These are phyloP conservation scores for Orychophragmus violaceus DNA, from an alignment of 345 rosid genomes.

Conservation along the genomic window DNA sequence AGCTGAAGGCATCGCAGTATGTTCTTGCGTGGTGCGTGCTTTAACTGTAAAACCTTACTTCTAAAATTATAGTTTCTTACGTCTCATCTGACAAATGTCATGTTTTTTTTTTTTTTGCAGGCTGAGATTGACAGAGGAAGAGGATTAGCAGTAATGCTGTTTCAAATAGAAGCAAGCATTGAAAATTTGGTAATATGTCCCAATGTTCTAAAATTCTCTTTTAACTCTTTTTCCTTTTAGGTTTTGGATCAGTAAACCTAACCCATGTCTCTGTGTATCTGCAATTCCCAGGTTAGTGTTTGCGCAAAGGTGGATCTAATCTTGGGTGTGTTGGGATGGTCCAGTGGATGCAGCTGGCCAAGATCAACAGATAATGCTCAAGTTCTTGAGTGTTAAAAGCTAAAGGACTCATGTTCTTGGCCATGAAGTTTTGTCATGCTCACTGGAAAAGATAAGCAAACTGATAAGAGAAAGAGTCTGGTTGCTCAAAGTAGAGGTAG, in stretches of 20 bases:
- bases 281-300: constrained; percentile 52
- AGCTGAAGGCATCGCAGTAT: constrained; percentile 56
- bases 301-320: constrained; percentile 75
- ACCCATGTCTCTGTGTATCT: neutral
- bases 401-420: constrained; percentile 17
- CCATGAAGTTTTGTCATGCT: constrained; percentile 33
- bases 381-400: constrained; percentile 59
- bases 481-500: constrained; percentile 32
- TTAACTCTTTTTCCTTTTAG: neutral
- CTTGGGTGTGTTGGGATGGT: constrained; percentile 90
- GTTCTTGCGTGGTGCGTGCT: constrained; percentile 79
- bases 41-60: neutral
- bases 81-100: neutral
- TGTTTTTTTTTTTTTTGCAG: constrained; percentile 30
- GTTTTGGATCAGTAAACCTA: neutral
- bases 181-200: constrained; percentile 57
- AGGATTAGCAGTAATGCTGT: constrained; percentile 86
- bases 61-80: neutral
- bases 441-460: constrained; percentile 12
- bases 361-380: constrained; percentile 40
- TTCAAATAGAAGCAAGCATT: constrained; percentile 73
- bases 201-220: neutral
- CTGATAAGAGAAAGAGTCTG: constrained; percentile 18
- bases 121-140: constrained; percentile 87
- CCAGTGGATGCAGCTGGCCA: constrained; percentile 94